phyloP scores from a whole-genome alignment of 176 grass and related monocot species.

The Aechmea fasciata region DNA sequence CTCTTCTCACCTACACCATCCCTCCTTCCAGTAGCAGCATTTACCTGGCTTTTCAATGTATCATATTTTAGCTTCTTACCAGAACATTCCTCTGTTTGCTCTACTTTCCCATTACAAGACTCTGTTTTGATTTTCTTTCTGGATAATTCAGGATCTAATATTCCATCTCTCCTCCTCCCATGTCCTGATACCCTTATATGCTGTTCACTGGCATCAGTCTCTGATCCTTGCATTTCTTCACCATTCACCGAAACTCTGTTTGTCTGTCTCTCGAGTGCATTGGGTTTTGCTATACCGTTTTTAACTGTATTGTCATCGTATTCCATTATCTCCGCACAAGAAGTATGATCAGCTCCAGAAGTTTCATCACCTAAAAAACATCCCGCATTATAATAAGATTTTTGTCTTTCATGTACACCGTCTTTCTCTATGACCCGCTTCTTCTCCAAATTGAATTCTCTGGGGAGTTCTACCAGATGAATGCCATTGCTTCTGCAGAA shows the following conservation, averaged over 20 bases:
- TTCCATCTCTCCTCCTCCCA: conserved; percentile 24
- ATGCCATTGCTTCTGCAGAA: conserved; percentile 36
- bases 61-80: conserved; percentile 5
- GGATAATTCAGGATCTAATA: conserved; percentile 20
- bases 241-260: too few species aligned
- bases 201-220: conserved; percentile 39
- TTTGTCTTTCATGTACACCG: too few species aligned
- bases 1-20: conserved; percentile 23
- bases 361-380: too few species aligned
- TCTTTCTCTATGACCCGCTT: too few species aligned
- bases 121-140: conserved; percentile 32
- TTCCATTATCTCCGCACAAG: conserved; percentile 24
- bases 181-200: conserved; percentile 26
- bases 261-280: not conserved
- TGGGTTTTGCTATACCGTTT: conserved; percentile 20
- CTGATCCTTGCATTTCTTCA: conserved; percentile 28
- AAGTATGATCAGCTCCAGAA: too few species aligned
- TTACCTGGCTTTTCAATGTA: not conserved
- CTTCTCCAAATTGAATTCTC: too few species aligned
- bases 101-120: conserved; percentile 22
- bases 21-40: conserved; percentile 10
- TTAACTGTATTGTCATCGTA: conserved; percentile 41
- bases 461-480: too few species aligned
- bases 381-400: too few species aligned
- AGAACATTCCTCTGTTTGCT: conserved; percentile 20